phyloP scores from a whole-genome alignment of 2,329 filamentous ascomycete species.

The Talaromyces sp. region DNA sequence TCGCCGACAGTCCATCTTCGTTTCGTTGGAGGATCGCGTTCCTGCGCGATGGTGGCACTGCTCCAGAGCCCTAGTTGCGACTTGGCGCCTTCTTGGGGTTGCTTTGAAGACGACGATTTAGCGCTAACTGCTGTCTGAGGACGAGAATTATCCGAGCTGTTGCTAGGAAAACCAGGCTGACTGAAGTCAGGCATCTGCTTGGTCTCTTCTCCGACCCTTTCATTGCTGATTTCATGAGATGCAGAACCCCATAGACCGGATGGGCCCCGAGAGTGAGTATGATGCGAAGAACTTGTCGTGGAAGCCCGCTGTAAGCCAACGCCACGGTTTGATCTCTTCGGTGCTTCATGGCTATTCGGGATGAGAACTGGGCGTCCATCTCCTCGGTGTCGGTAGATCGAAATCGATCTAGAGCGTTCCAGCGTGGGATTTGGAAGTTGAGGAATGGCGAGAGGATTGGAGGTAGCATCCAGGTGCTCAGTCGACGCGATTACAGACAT shows the following conservation, averaged over 20 bases:
- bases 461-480: constrained; percentile 53
- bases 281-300: constrained; percentile 10
- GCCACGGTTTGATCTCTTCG: constrained; percentile 4
- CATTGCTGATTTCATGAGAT: constrained; percentile 13
- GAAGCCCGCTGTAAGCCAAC: constrained; percentile 7
- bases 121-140: background rate
- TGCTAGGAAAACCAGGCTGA: background rate
- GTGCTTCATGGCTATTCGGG: constrained; percentile 11
- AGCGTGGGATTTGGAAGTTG: constrained; percentile 17
- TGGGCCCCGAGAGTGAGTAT: constrained; percentile 14
- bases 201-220: background rate
- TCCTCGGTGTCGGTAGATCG: constrained; percentile 26
- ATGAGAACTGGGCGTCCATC: constrained; percentile 12
- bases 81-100: background rate
- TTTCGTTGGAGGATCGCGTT: constrained; percentile 22
- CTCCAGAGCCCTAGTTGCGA: constrained; percentile 36
- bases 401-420: constrained; percentile 19
- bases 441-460: constrained; percentile 23
- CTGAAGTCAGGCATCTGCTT: background rate
- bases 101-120: constrained; percentile 18
- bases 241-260: constrained; percentile 33
- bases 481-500: constrained; percentile 56
- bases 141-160: background rate
- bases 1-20: constrained; percentile 37
- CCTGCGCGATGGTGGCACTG: constrained; percentile 22